Base-by-base conservation (phyloP, 495 filamentous ascomycete species). In the Neurospora cerealis region DNA sequence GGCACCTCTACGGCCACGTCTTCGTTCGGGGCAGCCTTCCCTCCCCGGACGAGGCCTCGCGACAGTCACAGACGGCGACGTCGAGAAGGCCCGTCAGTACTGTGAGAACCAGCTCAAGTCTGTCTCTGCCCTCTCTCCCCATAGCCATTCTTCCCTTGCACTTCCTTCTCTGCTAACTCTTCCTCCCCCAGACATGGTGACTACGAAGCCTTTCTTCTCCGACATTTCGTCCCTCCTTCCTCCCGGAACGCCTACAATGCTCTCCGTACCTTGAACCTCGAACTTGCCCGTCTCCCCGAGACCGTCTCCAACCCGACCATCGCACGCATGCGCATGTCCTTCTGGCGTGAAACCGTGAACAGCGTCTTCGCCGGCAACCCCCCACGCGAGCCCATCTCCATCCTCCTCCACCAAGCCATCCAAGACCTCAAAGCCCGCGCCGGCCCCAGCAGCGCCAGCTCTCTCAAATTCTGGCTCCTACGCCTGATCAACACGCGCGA, bases 211-310 rank as follows among this genome's bases (percentile, higher is more conserved):
- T 93, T 93, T 80, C 88, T 93, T n/a, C 88, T 97, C 72, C 89
- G 91, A 72, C 89, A 91, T 72, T 96, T 98, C 84, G 87, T 97
- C 72, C 94, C 94, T 21, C 85, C 83, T 1, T 81, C 87, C 11
- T 85, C 89, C 4, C 90, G 88, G 76, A 89, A 95, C 79, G 92
- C 93, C 74, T 97, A 98, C 83, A 89, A 97, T 75, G 93, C 95
- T 71, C 88, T 99, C 42, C 93, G 95, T 48, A 93, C 96, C 41
- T 89, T 99, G 83, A 99, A 99, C 79, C 87, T 97, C 78, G 94
- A 97, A 75, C 87, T 97, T 46, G 93, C 95, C 46, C 87, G 91
- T 44, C 91, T 98, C 75, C 92, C 95, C 71, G 95, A 98, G 85
- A 88, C 91, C 9, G 94, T 94, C 21, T 93, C 91, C 72, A 94